These are phyloP conservation scores for Alternaria tenuissima DNA, from an alignment of 2,329 filamentous ascomycete genomes.

Conservation along the genomic window DNA sequence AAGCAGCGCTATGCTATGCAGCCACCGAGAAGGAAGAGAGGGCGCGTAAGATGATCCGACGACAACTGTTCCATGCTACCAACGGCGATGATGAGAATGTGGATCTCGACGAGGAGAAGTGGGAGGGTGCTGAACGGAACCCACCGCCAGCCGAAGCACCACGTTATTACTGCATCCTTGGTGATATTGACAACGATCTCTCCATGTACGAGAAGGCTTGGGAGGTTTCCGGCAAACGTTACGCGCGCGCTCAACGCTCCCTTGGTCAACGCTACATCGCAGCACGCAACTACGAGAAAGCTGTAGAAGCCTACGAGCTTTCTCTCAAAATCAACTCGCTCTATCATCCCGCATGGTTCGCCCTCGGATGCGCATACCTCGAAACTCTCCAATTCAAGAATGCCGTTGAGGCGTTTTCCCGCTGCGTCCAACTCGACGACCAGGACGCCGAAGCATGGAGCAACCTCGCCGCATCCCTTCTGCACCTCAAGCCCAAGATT, in stretches of 20 bases:
- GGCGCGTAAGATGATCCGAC: constrained; percentile 77
- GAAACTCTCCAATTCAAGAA: constrained; percentile 78
- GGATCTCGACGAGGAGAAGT: constrained; percentile 57
- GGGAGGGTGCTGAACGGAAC: constrained; percentile 73
- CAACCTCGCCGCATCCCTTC: constrained; percentile 86
- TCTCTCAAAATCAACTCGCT: constrained; percentile 82
- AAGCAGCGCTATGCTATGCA: constrained; percentile 89
- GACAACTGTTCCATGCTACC: constrained; percentile 78
- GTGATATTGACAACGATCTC: constrained; percentile 81
- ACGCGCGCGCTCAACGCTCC: constrained; percentile 85
- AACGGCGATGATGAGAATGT: constrained; percentile 50
- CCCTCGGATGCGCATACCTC: constrained; percentile 86
- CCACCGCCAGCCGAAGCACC: constrained; percentile 83
- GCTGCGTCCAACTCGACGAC: constrained; percentile 85
- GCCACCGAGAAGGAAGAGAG: constrained; percentile 82
- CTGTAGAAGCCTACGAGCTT: constrained; percentile 78
- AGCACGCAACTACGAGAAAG: constrained; percentile 70
- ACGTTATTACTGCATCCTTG: constrained; percentile 89
- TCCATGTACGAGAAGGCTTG: constrained; percentile 85
- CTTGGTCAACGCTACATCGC: constrained; percentile 81
- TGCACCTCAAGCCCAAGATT: constrained; percentile 67
- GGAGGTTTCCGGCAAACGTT: constrained; percentile 82
- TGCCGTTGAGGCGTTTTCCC: constrained; percentile 82
- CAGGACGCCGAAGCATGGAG: constrained; percentile 93
- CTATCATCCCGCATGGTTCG: constrained; percentile 86